Evolutionary conservation across 176 grass and related monocot species (phyloP).

Genomic region (Avena insularis): DNA sequence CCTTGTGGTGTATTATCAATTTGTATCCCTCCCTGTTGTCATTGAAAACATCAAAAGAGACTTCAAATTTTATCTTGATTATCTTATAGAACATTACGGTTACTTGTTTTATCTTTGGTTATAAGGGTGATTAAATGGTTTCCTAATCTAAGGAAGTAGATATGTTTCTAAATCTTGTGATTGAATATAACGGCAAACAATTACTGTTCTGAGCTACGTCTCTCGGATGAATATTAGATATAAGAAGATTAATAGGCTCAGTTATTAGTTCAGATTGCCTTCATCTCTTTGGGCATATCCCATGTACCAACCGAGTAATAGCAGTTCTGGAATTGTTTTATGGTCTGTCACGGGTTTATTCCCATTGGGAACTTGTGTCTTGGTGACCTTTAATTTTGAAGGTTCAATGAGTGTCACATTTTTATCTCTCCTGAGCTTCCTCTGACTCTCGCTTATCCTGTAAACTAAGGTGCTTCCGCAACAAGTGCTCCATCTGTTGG

Average conservation of each 20-base stretch:
- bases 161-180: background rate
- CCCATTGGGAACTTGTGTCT: background rate
- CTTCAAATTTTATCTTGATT: background rate
- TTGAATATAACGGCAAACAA: background rate
- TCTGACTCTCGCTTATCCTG: slow-evolving; percentile 10
- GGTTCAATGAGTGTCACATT: background rate
- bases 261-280: background rate
- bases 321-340: background rate
- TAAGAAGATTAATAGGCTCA: background rate
- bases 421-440: background rate
- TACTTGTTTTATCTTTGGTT: slow-evolving; percentile 15
- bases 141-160: slow-evolving; percentile 1
- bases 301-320: background rate
- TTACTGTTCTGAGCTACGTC: background rate
- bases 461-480: slow-evolving; percentile 51
- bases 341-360: background rate
- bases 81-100: background rate
- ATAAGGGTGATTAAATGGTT: slow-evolving; percentile 10
- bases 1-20: background rate
- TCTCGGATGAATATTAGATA: background rate
- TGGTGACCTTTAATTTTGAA: background rate
- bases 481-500: slow-evolving; percentile 52
- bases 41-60: background rate
- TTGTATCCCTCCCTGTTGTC: background rate
- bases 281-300: background rate